A percentile compares a stretch with the other conserved stretches of the same genome.
Evolutionary conservation across 2,329 filamentous ascomycete species (phyloP).

Genomic region (Coniella lustricola): DNA sequence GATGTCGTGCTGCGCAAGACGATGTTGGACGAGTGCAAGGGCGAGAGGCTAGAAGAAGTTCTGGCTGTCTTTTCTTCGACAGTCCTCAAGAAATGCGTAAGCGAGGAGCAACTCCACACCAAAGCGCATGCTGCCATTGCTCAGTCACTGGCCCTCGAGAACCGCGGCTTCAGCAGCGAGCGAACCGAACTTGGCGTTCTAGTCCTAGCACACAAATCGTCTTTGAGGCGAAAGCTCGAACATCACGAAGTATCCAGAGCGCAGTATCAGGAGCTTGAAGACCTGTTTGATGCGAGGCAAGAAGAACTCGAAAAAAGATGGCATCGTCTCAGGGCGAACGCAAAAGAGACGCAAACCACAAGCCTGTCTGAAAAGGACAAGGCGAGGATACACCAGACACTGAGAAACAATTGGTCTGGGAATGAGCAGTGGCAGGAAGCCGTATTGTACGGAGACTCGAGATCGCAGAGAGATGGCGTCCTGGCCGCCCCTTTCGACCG

Average conservation of each 20-base stretch:
- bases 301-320: constrained; percentile 47
- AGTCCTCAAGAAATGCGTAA: constrained; percentile 65
- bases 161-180: constrained; percentile 48
- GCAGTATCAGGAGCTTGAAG: constrained; percentile 56
- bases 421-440: constrained; percentile 66
- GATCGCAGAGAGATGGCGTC: constrained; percentile 51
- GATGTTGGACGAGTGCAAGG: constrained; percentile 94
- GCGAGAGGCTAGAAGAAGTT: constrained; percentile 82
- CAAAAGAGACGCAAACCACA: neutral
- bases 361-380: constrained; percentile 34
- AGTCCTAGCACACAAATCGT: constrained; percentile 64
- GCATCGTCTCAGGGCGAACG: constrained; percentile 33
- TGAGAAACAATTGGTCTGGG: constrained; percentile 73
- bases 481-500: constrained; percentile 60
- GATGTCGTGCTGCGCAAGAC: constrained; percentile 82
- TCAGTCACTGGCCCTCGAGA: constrained; percentile 50
- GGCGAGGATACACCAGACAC: constrained; percentile 48
- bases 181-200: constrained; percentile 55
- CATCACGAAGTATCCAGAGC: constrained; percentile 53
- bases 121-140: constrained; percentile 38
- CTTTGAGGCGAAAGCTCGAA: constrained; percentile 52
- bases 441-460: constrained; percentile 60
- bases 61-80: constrained; percentile 76
- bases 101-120: constrained; percentile 25
- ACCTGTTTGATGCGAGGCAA: constrained; percentile 58